A percentile compares a stretch with the other conserved stretches of the same genome.
Evolutionary conservation across 106 monocot species (phyloP).

Genomic region (Xerophyta viscosa): DNA sequence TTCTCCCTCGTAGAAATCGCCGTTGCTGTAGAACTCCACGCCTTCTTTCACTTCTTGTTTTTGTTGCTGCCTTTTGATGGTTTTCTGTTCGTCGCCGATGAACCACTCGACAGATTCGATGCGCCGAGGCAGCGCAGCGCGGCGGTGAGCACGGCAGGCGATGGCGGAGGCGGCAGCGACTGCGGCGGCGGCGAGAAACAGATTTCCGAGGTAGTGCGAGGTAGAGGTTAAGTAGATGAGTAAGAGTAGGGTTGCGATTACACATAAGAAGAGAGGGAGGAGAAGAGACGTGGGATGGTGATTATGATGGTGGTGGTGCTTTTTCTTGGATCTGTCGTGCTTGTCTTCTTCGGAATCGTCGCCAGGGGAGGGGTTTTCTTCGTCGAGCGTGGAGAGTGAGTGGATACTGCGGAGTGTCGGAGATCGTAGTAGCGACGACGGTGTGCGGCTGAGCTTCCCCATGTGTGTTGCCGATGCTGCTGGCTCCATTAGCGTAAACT

Average conservation of each 20-base stretch:
- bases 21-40: slow-evolving; percentile 31
- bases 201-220: neutral
- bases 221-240: neutral
- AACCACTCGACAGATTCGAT: slow-evolving; percentile 18
- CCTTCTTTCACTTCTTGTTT: slow-evolving; percentile 13
- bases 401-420: slow-evolving; percentile 40
- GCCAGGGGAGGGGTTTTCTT: neutral
- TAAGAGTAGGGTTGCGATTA: neutral
- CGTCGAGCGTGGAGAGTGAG: slow-evolving; percentile 10
- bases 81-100: slow-evolving; percentile 18
- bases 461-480: neutral
- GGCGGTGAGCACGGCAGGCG: neutral
- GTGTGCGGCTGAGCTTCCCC: slow-evolving; percentile 44
- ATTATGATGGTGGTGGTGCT: neutral
- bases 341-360: slow-evolving; percentile 6
- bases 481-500: neutral
- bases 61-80: neutral
- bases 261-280: slow-evolving; percentile 1
- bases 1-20: slow-evolving; percentile 42
- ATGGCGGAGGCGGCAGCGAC: neutral
- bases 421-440: slow-evolving; percentile 58
- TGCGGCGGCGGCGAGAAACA: neutral
- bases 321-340: no score
- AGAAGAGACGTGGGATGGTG: no score
- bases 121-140: neutral